Base-by-base conservation (phyloP, 2,329 filamentous ascomycete genomes). In the Xylariaceae sp. region DNA sequence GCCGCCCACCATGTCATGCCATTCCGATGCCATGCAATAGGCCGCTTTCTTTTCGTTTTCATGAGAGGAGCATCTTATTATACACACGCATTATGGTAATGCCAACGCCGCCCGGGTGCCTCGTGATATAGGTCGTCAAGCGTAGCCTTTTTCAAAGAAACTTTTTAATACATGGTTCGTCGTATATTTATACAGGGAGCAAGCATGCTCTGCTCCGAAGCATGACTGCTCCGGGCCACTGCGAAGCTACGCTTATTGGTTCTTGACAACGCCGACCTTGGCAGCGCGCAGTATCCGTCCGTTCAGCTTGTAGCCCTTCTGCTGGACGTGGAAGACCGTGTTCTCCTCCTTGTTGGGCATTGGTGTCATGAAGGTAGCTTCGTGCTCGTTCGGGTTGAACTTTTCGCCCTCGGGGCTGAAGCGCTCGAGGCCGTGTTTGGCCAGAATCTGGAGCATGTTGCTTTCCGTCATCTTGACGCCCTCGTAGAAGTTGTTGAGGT, bases 231-330 rank as follows among this genome's bases (percentile, higher is more conserved):
- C 30, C 34, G 27, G 11, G 29, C 42, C 9, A 47, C 32, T 44
- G 50, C 8, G 32, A 12, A 47, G 19, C 43, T 59, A 52, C 19
- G 47, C 54, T 59, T 51, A 66, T 62, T 62, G 60, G 54, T 94
- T 95, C 82, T 94, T 95, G 62, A 95, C 91, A 55, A 96, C 91
- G 69, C 92, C 91, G 61, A 97, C 92, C 81, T 97, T 96, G 69
- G 92, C 90, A 60, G 92, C 90, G 72, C 94, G 84, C 67, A 99
- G 74, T 54, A 96, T 80, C 58, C 94, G 81, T 57, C 92, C 91
- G 71, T 99, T 97, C 61, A 97, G 83, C 74, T 84, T 85, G 79
- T 96, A 99, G 51, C 94, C 94, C 80, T 96, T 97, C 74, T 89
- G 89, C 80, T 97, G 92, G 48, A 90, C 90, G 71, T 87, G 85